phyloP scores from a whole-genome alignment of 257 asterid genomes.

The Nicotiana sylvestris region DNA sequence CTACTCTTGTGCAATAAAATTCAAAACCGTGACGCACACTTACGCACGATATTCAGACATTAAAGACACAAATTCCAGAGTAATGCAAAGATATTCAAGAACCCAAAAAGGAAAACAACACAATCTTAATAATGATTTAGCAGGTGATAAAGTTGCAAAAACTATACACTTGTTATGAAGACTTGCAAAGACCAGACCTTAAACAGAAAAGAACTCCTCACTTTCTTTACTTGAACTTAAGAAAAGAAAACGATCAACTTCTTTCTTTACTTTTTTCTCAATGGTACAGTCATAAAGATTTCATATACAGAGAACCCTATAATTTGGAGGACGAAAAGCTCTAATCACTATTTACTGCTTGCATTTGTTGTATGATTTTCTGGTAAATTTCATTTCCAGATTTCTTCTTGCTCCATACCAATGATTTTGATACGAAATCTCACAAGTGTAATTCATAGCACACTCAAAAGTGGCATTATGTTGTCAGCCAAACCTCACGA shows the following conservation, averaged over 20 bases:
- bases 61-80: too few relatives aligned
- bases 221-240: not conserved
- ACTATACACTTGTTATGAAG: not conserved
- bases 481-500: slow-evolving; percentile 76
- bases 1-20: too few relatives aligned
- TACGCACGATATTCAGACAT: too few relatives aligned
- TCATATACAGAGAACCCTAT: not conserved
- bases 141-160: not conserved
- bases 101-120: not conserved
- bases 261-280: not conserved
- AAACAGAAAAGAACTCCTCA: not conserved
- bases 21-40: too few relatives aligned
- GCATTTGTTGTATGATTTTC: not conserved
- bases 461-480: slow-evolving; percentile 16
- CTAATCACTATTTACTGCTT: not conserved
- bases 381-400: not conserved
- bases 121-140: not conserved
- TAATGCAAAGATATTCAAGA: not conserved
- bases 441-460: not conserved
- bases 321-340: not conserved
- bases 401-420: not conserved
- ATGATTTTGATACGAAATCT: not conserved
- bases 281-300: not conserved
- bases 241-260: not conserved
- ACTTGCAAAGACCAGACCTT: not conserved